Base-by-base conservation (phyloP, 345 rosid genomes). In the Bruguiera parviflora region DNA sequence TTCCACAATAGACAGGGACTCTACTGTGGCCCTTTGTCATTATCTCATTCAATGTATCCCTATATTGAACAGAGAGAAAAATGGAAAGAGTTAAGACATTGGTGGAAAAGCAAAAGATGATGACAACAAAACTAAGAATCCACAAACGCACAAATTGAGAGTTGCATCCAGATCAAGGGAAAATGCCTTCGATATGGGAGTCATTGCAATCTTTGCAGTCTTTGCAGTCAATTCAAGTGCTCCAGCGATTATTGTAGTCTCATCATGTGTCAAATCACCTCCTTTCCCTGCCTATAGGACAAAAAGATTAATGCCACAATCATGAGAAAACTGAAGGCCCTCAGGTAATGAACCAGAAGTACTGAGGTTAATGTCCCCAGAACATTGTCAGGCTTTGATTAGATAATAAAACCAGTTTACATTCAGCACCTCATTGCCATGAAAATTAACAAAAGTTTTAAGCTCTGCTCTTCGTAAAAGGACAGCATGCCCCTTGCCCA, bases 1-100 rank as follows among this genome's bases (percentile, higher is more conserved):
- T 80, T 65, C 83, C 87, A 53, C 70, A 73, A 78, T 88, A 91
- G 68, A 94, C 90, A 32, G 98, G 98, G 81, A 94, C 95, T 82
- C 98, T 81, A 81, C 98, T 94, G 75, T 91, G 98, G 56, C 98
- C 98, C 86, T 72, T 84, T 49, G 92, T 80, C 95, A 94, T 94
- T 71, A 94, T 87, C 32, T 80, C 83, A 80, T 91, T 91, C 80
- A 94, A 70, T 11, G 87, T 84, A 47, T 89, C 96, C 91, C 96
- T 94, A 83, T 46, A 82, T 64, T 46, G 60, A 67, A 71, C 28
- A 74, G 51, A 70, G 3, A 63, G 33, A 67, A 63, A 67, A 32
- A 74, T 31, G 67, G 18, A 70, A 56, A 22, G 31, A 60, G 52
- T 75, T 55, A 78, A 59, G 47, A 64, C 51, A 35, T 3, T n/a